These are phyloP conservation scores for Cladorrhinum sp. DNA, from an alignment of 2,329 filamentous ascomycete genomes.

Conservation along the genomic window DNA sequence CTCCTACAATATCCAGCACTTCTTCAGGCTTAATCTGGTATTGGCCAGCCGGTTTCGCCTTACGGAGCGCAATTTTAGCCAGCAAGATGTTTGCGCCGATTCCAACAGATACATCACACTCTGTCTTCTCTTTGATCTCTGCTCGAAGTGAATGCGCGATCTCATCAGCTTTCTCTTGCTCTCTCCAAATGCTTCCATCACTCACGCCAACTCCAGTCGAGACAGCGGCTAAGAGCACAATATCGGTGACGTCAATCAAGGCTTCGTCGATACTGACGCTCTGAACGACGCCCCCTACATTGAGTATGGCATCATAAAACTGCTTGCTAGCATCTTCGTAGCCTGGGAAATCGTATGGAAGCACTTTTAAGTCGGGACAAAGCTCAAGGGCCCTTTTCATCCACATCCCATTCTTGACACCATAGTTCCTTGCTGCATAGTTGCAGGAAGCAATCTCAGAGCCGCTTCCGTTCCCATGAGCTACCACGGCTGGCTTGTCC, in stretches of 20 bases:
- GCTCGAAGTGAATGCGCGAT: constrained; percentile 67
- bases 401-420: constrained; percentile 99
- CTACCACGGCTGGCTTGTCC: constrained; percentile 82
- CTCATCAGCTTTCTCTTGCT: constrained; percentile 74
- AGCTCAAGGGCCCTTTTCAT: constrained; percentile 85
- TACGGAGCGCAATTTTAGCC: constrained; percentile 85
- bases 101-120: constrained; percentile 85
- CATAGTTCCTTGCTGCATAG: constrained; percentile 81
- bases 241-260: constrained; percentile 73
- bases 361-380: constrained; percentile 79
- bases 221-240: constrained; percentile 63
- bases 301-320: constrained; percentile 84
- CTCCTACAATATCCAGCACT: constrained; percentile 71
- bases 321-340: constrained; percentile 87
- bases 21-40: constrained; percentile 82
- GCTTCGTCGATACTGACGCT: constrained; percentile 98
- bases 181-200: constrained; percentile 69
- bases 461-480: constrained; percentile 78
- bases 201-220: constrained; percentile 63
- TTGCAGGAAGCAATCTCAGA: constrained; percentile 98
- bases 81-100: constrained; percentile 88
- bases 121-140: constrained; percentile 70
- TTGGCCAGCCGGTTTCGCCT: constrained; percentile 92
- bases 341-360: constrained; percentile 93
- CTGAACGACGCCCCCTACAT: constrained; percentile 78